Evolutionary conservation across 768 basidiomycete genomes (phyloP), one percentile per base, ranked within the genome.

Genomic region (Heimioporus sp.): DNA sequence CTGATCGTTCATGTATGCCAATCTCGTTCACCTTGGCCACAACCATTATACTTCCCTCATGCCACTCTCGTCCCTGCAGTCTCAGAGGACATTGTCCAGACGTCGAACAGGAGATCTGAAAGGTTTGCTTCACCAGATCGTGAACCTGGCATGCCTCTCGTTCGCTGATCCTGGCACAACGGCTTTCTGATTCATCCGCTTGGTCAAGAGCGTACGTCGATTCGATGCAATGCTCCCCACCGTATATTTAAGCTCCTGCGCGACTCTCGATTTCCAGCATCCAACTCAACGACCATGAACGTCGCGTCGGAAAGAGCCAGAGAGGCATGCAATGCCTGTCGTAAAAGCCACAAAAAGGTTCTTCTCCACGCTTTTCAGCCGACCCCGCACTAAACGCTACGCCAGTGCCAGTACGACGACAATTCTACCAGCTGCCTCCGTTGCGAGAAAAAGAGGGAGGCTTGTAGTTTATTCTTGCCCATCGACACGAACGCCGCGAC

Each of bases 301-400:
- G 36, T 10, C 21, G 28, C 37, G 9, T 1, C 53, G 37, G 57
- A 60, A 31, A 67, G 65, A 62, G 65, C 64, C 12, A 63, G 48
- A 49, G 60, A 57, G 37, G 64, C 64, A n/a, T 65, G 64, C 53
- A 49, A 51, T 0, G 31, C 57, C 39, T 65, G 64, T 39, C 64
- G 63, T 28, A 55, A 17, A 37, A 65, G 60, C 13, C 64, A 65
- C 48, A 65, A 65, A 44, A 65, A 43, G 57, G 64, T 67, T 46
- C n/a, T 10, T 34, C 10, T 43, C 16, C 15, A 12, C 20, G 6
- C 34, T 24, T 28, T 43, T 49, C 32, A 4, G 10, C 5, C 10
- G 9, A 42, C 15, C 40, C 32, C 35, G 10, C 39, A 16, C 52
- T 60, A 43, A 60, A 32, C 16, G 9, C 31, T 15, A 5, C 15